Percentiles rank a stretch among this genome's conserved stretches.
Evolutionary conservation across 2,329 filamentous ascomycete species (phyloP).

Genomic region (Drechslerella coelobrocha): DNA sequence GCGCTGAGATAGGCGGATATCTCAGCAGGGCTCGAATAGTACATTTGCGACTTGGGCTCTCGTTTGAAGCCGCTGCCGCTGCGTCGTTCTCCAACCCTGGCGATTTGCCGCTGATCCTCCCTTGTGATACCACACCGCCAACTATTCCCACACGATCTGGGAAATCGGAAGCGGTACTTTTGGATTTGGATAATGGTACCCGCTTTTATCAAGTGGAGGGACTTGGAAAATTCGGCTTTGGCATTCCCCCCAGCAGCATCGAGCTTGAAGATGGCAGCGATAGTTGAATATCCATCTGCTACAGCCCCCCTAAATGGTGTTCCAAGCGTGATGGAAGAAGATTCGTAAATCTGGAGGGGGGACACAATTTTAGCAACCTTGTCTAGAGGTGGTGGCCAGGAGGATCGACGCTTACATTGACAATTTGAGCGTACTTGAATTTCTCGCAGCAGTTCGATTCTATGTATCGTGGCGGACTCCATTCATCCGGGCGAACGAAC

Average conservation of each 20-base stretch:
- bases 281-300: conserved; percentile 29
- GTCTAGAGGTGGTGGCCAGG: too few species aligned
- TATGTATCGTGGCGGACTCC: conserved; percentile 29
- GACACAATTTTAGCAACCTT: too few species aligned
- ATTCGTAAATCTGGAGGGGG: too few species aligned
- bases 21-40: conserved; percentile 8
- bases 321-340: conserved; percentile 15
- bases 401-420: conserved; percentile 14
- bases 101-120: conserved; percentile 17
- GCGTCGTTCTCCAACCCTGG: background rate
- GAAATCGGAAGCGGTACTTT: conserved; percentile 23
- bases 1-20: conserved; percentile 9
- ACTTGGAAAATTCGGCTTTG: background rate
- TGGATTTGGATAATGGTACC: conserved; percentile 22
- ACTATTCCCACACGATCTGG: conserved; percentile 20
- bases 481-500: conserved; percentile 18
- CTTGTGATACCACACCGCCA: conserved; percentile 26
- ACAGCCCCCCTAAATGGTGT: conserved; percentile 23
- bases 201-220: background rate
- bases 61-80: background rate
- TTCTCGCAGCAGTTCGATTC: conserved; percentile 13
- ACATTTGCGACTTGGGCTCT: background rate
- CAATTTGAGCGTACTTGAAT: conserved; percentile 19
- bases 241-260: background rate
- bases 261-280: conserved; percentile 26